Conservation (phyloP, 768 basidiomycete species). For the Termitomyces sp. region DNA sequence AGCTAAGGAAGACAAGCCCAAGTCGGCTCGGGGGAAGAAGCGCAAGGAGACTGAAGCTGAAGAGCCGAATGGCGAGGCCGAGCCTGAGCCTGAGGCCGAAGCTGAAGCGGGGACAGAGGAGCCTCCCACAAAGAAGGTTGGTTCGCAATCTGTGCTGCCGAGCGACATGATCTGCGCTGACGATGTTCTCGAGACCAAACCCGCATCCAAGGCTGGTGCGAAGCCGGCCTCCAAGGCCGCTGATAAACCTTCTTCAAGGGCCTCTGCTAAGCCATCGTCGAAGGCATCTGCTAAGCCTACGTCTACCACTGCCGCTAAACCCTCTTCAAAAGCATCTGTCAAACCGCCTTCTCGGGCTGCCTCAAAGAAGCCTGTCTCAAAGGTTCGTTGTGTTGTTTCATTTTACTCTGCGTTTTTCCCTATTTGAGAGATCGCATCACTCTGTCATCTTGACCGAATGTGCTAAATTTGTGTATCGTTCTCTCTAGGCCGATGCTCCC, state of each 20-base stretch:
- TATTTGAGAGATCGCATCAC: background rate
- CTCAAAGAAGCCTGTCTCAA: constrained; percentile 62
- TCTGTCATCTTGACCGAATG: background rate
- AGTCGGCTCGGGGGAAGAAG: constrained; percentile 34
- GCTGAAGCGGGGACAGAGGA: constrained; percentile 24
- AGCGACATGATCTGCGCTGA: constrained; percentile 4
- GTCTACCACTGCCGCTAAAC: constrained; percentile 35
- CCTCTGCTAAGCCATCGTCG: constrained; percentile 33
- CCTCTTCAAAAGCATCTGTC: constrained; percentile 35
- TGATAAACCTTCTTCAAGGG: constrained; percentile 31
- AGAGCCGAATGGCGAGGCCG: constrained; percentile 31
- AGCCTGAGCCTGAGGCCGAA: constrained; percentile 18
- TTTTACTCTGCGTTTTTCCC: background rate
- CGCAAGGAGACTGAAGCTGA: constrained; percentile 37
- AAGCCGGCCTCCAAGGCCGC: constrained; percentile 31
- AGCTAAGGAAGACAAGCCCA: constrained; percentile 53
- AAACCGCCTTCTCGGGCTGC: constrained; percentile 55
- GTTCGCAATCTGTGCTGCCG: constrained; percentile 4
- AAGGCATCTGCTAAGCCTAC: constrained; percentile 39
- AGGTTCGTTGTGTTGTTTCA: constrained; percentile 30
- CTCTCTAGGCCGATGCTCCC: constrained; percentile 17
- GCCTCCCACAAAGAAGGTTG: constrained; percentile 64
- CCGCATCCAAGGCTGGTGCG: constrained; percentile 26
- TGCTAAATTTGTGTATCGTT: background rate
- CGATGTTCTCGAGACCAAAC: constrained; percentile 30